phyloP scores from a whole-genome alignment of 176 grass and related monocot species.

The Urochloa ruziziensis region DNA sequence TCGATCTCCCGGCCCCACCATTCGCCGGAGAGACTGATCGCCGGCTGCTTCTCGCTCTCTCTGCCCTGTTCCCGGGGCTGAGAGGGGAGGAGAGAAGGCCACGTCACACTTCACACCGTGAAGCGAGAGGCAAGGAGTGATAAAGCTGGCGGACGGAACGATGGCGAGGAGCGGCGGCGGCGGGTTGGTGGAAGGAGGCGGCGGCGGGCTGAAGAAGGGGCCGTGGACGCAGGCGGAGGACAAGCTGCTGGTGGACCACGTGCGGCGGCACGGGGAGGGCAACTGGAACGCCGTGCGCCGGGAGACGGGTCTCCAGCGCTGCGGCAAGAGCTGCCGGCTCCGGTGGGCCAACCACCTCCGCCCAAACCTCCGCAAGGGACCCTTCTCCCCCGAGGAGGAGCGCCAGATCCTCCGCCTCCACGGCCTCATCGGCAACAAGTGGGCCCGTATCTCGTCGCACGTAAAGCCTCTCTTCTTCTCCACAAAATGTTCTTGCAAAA shows the following conservation, averaged over 20 bases:
- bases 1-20: not conserved
- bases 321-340: constrained; percentile 94
- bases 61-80: constrained; percentile 24
- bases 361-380: constrained; percentile 88
- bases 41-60: constrained; percentile 11
- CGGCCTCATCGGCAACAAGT: constrained; percentile 73
- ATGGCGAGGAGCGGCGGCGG: constrained; percentile 22
- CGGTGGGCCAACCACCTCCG: constrained; percentile 96
- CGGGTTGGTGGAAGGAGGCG: not conserved
- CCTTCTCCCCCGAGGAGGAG: constrained; percentile 82
- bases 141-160: constrained; percentile 4
- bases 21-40: not conserved
- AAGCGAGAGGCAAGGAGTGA: not conserved
- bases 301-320: constrained; percentile 69
- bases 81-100: constrained; percentile 40
- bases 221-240: constrained; percentile 92
- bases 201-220: constrained; percentile 62
- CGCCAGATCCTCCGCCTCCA: constrained; percentile 79
- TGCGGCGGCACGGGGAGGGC: constrained; percentile 72
- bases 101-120: not conserved
- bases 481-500: not conserved
- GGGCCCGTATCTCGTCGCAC: constrained; percentile 68
- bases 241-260: constrained; percentile 67
- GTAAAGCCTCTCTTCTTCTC: constrained; percentile 5
- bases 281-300: constrained; percentile 88